phyloP scores from a whole-genome alignment of 176 grass and related monocot genomes.

The Typha latifolia region DNA sequence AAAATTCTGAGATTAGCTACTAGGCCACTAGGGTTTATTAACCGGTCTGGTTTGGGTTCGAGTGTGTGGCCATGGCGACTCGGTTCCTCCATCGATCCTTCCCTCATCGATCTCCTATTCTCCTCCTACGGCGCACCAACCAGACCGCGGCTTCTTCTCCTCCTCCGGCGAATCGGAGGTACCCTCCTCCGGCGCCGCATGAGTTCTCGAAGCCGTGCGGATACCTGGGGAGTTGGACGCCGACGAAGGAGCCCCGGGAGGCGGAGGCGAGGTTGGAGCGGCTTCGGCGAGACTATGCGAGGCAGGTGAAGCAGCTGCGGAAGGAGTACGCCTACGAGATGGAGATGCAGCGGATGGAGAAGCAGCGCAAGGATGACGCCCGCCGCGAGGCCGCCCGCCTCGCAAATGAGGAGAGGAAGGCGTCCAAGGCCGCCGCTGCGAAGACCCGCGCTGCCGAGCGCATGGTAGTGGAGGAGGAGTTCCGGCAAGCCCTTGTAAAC shows the following conservation, averaged over 20 bases:
- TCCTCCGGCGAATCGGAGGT: conserved; percentile 29
- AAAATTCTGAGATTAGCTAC: no score
- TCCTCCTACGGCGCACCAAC: no score
- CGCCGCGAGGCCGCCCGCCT: conserved; percentile 52
- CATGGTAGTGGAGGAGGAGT: conserved; percentile 57
- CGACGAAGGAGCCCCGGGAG: conserved; percentile 37
- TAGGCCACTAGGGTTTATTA: no score
- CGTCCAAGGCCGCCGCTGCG: conserved; percentile 55
- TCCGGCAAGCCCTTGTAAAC: conserved; percentile 59
- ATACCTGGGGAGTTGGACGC: conserved; percentile 65
- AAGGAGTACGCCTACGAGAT: conserved; percentile 65
- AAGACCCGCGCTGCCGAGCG: conserved; percentile 66
- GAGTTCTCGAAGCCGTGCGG: conserved; percentile 42
- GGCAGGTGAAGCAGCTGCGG: conserved; percentile 54
- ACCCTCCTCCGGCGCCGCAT: conserved; percentile 30
- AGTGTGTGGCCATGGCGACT: no score
- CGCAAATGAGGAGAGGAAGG: conserved; percentile 78
- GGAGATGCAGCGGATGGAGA: conserved; percentile 57
- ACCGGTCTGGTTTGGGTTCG: no score
- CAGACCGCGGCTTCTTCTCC: conserved; percentile 4
- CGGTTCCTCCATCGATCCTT: no score
- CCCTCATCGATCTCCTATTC: no score
- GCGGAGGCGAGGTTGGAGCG: conserved; percentile 50
- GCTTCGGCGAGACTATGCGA: conserved; percentile 55
- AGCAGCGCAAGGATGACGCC: conserved; percentile 64